Evolutionary conservation across 805 yeast species (phyloP).

Genomic region (Priceomyces castillae): DNA sequence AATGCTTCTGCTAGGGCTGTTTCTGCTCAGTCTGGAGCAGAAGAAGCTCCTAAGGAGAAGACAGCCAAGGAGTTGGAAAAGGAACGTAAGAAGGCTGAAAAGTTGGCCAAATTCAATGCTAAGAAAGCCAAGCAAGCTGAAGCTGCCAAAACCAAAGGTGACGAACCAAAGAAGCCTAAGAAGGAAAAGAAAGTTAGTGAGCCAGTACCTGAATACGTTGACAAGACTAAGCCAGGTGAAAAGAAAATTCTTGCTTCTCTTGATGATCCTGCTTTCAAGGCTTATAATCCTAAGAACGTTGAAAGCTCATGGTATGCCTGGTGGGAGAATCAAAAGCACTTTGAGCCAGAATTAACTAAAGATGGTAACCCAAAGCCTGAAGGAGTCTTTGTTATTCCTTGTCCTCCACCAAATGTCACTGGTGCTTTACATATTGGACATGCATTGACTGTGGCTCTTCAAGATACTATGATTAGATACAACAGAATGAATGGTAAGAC

Average conservation of each 20-base stretch:
- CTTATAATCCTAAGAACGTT: constrained; percentile 88
- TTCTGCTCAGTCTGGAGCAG: constrained; percentile 11
- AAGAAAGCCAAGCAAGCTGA: constrained; percentile 63
- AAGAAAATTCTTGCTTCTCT: constrained; percentile 84
- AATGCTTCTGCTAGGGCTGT: constrained; percentile 11
- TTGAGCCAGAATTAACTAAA: constrained; percentile 77
- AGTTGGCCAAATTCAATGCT: constrained; percentile 83
- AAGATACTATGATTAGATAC: constrained; percentile 88
- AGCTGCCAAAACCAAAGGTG: constrained; percentile 40
- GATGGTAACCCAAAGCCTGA: constrained; percentile 77
- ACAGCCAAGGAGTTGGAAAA: constrained; percentile 81
- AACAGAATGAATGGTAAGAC: constrained; percentile 98
- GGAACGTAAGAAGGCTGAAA: constrained; percentile 85
- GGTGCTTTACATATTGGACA: constrained; percentile 99
- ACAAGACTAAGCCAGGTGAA: constrained; percentile 82
- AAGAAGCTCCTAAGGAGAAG: constrained; percentile 45
- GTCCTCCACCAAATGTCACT: constrained; percentile 99
- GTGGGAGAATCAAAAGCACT: constrained; percentile 90
- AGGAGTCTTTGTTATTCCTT: constrained; percentile 87
- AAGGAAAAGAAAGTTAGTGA: constrained; percentile 66
- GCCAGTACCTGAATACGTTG: constrained; percentile 81
- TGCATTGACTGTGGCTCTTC: constrained; percentile 92
- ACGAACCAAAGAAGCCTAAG: constrained; percentile 59
- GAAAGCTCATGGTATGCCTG: constrained; percentile 97
- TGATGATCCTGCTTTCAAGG: constrained; percentile 90